Conservation (phyloP, 2,329 filamentous ascomycete species). For the Myriosclerotinia scirpicola region DNA sequence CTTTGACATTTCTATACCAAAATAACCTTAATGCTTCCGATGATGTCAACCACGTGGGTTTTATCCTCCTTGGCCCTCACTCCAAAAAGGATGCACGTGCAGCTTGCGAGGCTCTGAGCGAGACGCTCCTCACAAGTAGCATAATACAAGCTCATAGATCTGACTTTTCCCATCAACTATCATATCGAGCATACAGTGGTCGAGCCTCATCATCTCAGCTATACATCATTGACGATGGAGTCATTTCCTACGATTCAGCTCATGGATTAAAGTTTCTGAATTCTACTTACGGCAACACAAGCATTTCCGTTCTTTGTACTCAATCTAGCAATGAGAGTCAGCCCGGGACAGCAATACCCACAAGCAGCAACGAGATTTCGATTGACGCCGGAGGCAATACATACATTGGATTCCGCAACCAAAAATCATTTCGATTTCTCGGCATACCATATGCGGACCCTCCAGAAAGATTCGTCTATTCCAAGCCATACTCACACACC, state of each 20-base stretch:
- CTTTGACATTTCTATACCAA: slow-evolving; percentile 52
- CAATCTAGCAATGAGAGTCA: slow-evolving; percentile 46
- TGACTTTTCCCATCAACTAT: slow-evolving; percentile 49
- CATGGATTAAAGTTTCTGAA: slow-evolving; percentile 42
- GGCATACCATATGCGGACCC: slow-evolving; percentile 37
- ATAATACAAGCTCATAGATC: slow-evolving; percentile 46
- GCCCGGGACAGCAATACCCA: slow-evolving; percentile 40
- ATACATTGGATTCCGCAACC: slow-evolving; percentile 52
- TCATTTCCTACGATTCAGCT: slow-evolving; percentile 41
- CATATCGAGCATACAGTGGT: slow-evolving; percentile 48
- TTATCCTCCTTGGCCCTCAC: slow-evolving; percentile 50
- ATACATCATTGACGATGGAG: slow-evolving; percentile 47
- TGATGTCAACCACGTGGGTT: slow-evolving; percentile 52
- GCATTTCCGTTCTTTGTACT: slow-evolving; percentile 52
- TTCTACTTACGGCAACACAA: slow-evolving; percentile 32
- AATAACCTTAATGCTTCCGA: slow-evolving; percentile 56
- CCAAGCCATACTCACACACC: slow-evolving; percentile 46
- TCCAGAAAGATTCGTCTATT: slow-evolving; percentile 41
- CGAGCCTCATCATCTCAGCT: slow-evolving; percentile 41
- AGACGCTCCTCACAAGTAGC: slow-evolving; percentile 47
- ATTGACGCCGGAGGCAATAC: slow-evolving; percentile 47
- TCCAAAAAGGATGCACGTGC: slow-evolving; percentile 42
- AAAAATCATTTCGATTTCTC: slow-evolving; percentile 49
- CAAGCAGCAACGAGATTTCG: slow-evolving; percentile 43
- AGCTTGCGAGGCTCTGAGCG: slow-evolving; percentile 50